Evolutionary conservation across 2,329 filamentous ascomycete genomes (phyloP).

Genomic region (Tolypocladium inflatum): DNA sequence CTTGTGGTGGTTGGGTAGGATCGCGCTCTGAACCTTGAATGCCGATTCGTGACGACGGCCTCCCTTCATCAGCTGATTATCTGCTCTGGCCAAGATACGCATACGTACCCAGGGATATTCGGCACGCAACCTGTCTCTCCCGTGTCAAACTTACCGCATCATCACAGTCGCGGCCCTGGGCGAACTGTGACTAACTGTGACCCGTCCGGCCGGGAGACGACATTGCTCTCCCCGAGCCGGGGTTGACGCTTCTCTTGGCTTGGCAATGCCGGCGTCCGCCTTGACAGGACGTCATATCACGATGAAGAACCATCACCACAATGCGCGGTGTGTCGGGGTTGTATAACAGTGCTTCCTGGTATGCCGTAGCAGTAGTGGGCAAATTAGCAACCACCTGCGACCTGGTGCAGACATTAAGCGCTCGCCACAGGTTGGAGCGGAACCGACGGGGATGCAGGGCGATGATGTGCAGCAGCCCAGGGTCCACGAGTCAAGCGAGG

Average conservation of each 20-base stretch:
- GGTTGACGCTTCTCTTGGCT: background rate
- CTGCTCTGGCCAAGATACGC: background rate
- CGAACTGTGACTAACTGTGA: background rate
- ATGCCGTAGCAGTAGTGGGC: background rate
- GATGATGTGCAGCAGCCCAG: conserved; percentile 19
- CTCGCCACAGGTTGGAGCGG: background rate
- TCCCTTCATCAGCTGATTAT: conserved; percentile 3
- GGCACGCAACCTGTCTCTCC: background rate
- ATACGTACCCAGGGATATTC: background rate
- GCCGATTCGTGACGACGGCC: background rate
- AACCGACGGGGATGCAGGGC: conserved; percentile 3
- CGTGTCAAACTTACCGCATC: background rate
- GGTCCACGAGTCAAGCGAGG: conserved; percentile 25
- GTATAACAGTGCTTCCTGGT: background rate
- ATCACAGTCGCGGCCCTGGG: background rate
- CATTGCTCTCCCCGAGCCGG: background rate
- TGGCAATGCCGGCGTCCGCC: background rate
- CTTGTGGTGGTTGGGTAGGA: conserved; percentile 3
- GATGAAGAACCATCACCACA: background rate
- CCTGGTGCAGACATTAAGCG: background rate
- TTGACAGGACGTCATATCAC: background rate
- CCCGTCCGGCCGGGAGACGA: background rate
- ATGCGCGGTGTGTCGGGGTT: background rate
- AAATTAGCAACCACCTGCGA: background rate
- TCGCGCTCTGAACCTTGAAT: background rate